Evolutionary conservation across 345 rosid species (phyloP).

Genomic region (Isatis tinctoria): DNA sequence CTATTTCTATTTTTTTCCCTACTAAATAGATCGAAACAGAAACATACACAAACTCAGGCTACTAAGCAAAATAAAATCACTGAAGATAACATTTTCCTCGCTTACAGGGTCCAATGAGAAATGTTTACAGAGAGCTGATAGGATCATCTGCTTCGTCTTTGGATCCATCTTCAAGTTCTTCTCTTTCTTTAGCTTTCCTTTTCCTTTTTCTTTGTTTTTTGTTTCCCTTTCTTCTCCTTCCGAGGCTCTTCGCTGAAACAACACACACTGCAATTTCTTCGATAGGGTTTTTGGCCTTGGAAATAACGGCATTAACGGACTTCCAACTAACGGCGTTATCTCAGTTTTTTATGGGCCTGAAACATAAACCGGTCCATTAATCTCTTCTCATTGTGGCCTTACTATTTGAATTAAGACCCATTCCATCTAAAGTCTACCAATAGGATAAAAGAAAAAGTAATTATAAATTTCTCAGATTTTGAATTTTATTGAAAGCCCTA

Average conservation of each 20-base stretch:
- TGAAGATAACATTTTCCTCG: not conserved
- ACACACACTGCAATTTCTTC: not conserved
- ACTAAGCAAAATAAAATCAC: not conserved
- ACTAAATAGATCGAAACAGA: not conserved
- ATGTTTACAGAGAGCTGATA: conserved; percentile 55
- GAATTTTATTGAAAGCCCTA: conserved; percentile 8
- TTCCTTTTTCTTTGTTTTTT: too few species aligned
- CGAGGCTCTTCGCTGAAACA: not conserved
- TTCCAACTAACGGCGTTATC: conserved; percentile 27
- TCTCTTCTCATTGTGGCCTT: not conserved
- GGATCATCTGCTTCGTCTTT: conserved; percentile 42
- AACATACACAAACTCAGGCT: conserved; percentile 3
- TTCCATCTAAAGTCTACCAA: not conserved
- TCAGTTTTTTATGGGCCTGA: not conserved
- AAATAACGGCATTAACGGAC: conserved; percentile 18
- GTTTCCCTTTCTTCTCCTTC: not conserved
- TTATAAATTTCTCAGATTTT: not conserved
- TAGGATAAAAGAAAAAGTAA: not conserved
- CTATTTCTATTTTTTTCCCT: too few species aligned
- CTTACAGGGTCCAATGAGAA: conserved; percentile 57
- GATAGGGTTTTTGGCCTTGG: conserved; percentile 29
- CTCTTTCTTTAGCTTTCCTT: not conserved
- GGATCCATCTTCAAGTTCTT: conserved; percentile 15
- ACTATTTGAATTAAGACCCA: not conserved
- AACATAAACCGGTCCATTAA: not conserved